Evolutionary conservation across 805 yeast genomes (phyloP).

Genomic region (Nematodospora valgi): DNA sequence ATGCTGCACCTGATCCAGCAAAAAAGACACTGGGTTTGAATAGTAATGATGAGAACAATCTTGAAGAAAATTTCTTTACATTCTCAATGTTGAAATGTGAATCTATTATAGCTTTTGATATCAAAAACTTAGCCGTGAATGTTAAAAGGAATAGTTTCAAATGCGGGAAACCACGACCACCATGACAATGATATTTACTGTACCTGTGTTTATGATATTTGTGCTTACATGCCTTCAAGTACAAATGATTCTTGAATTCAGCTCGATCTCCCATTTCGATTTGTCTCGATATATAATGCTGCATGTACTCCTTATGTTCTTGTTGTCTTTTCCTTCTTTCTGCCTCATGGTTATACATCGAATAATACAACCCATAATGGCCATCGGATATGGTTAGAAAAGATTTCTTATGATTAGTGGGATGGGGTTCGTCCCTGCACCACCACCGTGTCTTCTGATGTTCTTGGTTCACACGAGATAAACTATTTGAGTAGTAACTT

Average conservation of each 20-base stretch:
- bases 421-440: conserved; percentile 1
- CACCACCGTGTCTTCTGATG: conserved; percentile 2
- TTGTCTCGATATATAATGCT: conserved; percentile 7
- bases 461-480: background rate
- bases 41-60: conserved; percentile 3
- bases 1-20: background rate
- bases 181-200: background rate
- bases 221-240: background rate
- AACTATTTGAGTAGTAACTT: conserved; percentile 1
- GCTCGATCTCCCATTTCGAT: conserved; percentile 6
- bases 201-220: conserved; percentile 1
- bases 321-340: conserved; percentile 8
- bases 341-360: conserved; percentile 36
- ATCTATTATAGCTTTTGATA: conserved; percentile 4
- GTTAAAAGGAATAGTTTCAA: conserved; percentile 5
- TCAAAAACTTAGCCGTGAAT: conserved; percentile 5
- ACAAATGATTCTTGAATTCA: no score
- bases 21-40: background rate
- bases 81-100: conserved; percentile 3
- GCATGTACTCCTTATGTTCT: conserved; percentile 9
- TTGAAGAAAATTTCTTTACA: conserved; percentile 4
- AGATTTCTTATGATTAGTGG: conserved; percentile 3
- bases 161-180: background rate
- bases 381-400: conserved; percentile 31
- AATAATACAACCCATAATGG: conserved; percentile 42